phyloP scores from a whole-genome alignment of 441 rosid species.

The Pelargonium cotyledonis region DNA sequence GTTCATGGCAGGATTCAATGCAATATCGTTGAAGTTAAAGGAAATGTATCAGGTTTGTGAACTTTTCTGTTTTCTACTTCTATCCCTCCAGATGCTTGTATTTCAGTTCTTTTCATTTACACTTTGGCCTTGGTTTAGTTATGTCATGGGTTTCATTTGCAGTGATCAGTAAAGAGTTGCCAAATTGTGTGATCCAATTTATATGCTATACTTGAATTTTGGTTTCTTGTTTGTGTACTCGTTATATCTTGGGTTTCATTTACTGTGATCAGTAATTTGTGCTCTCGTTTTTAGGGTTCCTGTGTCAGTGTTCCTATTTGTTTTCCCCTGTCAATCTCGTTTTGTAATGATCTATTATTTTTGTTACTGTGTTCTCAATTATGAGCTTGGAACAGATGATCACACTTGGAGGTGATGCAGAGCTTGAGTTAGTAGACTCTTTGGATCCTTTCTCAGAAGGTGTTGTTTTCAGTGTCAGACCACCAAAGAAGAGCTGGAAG shows the following conservation, averaged over 20 bases:
- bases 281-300: not conserved
- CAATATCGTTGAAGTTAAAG: slow-evolving; percentile 85
- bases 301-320: not conserved
- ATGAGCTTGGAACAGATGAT: slow-evolving; percentile 53
- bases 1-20: slow-evolving; percentile 94
- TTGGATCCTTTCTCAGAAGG: slow-evolving; percentile 98
- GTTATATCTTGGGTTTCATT: not conserved
- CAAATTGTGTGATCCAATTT: not conserved
- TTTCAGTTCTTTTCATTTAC: not conserved
- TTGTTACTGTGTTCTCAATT: not conserved
- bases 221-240: not conserved
- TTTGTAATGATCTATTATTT: not conserved
- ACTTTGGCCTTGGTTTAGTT: not conserved
- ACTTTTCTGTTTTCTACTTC: not conserved
- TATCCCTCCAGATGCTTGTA: not conserved
- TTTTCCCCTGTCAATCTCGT: not conserved
- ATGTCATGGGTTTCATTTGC: not conserved
- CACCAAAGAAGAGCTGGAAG: slow-evolving; percentile 99
- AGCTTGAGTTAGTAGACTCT: slow-evolving; percentile 96
- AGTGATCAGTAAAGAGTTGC: too few species aligned
- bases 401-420: slow-evolving; percentile 98
- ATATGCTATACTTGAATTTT: not conserved
- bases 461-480: slow-evolving; percentile 94
- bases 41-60: slow-evolving; percentile 97
- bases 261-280: not conserved